Evolutionary conservation across 306 rosid genomes (phyloP), one percentile per base, ranked within the genome.

Genomic region (Macrotyloma uniflorum): DNA sequence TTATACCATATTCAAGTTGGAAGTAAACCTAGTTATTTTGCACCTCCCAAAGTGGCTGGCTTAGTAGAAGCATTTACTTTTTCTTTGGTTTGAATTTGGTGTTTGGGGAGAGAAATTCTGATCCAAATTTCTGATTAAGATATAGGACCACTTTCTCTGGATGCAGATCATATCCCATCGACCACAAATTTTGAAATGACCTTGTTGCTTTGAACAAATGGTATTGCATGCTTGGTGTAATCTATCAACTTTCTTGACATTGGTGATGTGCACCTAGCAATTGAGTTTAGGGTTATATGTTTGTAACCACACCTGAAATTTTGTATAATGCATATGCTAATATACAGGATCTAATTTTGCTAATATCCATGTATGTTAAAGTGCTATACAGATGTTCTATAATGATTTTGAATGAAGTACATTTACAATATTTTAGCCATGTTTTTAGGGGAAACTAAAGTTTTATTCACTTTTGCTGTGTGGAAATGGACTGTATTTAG

Each of bases 1-100:
- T 83, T 80, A 67, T 75, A 32, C 54, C 58, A 55, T 72, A 36
- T 20, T 36, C 76, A 54, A 78, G 71, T 81, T 63, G 24, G 73
- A 77, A 66, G 64, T 65, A 14, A 61, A 51, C 58, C 47, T 59
- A 67, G 36, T 75, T 51, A 11, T 67, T 65, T 66, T 74, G 62
- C 61, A 23, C 49, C 3, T 42, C 30, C 75, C 36, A 15, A 63
- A 64, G 61, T 65, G 66, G 57, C 54, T 45, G 71, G 62, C 71
- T 74, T 46, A 42, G 43, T 50, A 26, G 62, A 28, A 61, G 58
- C 85, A 19, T 74, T 23, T 43, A 45, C 14, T 33, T 28, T 49
- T 72, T 67, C 76, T 82, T 55, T 43, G n/a, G 67, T 23, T 74
- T 65, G 67, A n/a, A n/a, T n/a, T n/a, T n/a, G n/a, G n/a, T 47